Evolutionary conservation across 768 basidiomycete genomes (phyloP), one percentile per base, ranked within the genome.

Genomic region (Russula sp.): DNA sequence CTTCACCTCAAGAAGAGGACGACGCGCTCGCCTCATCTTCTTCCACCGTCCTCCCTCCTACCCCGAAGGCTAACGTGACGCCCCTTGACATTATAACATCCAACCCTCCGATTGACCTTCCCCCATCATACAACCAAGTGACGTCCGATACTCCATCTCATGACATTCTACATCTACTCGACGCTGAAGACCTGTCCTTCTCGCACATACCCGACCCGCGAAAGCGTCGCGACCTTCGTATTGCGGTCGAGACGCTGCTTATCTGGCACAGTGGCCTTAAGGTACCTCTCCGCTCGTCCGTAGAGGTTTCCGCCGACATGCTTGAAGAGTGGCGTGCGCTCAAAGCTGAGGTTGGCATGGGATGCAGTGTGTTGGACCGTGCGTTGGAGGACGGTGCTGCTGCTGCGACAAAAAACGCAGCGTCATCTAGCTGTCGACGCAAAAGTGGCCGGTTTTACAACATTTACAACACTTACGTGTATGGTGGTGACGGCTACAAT

Each of bases 381-480:
- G 75, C 87, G 57, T 77, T 93, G 61, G 83, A 77, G 49, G 76
- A 28, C 20, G 59, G 62, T 64, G 71, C 48, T 0, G 42, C 44
- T 46, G n/a, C 44, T 22, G 44, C 44, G n/a, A 46, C n/a, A 46
- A 46, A 46, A 46, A 10, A 32, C 13, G 2, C 8, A 4, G 30
- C n/a, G 10, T 73, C 63, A 54, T 63, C 54, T 36, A 61, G 68
- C 46, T 70, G 70, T 34, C 69, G 68, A 24, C 70, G 68, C 59
- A 74, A 71, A 59, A 76, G 78, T 53, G 80, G 79, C 55, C 80
- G 85, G 56, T 91, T 92, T 73, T 92, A 89, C 77, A 92, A 91
- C 74, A 89, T 92, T 71, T 91, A 92, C 74, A 92, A 92, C 74
- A 92, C 89, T 28, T 83, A 83, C 63, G 79, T 83, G 42, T 80